Conservation (phyloP, 176 grass and related monocot genomes). For the Saccharum officinarum region DNA sequence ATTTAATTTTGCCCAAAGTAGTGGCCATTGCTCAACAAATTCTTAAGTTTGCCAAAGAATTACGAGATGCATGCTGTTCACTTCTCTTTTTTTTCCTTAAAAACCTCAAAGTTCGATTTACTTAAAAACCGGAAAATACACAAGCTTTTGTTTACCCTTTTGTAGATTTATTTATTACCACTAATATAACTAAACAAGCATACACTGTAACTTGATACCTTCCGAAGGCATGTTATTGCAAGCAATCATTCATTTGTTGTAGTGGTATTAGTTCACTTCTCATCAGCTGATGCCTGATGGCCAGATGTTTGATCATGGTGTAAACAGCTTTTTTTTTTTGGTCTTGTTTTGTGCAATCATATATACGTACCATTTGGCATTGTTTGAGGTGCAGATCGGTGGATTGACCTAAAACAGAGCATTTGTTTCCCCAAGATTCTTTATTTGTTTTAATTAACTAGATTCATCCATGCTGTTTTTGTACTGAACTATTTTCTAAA, state of each 20-base stretch:
- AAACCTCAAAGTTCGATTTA: not conserved
- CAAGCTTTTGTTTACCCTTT: not conserved
- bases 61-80: not conserved
- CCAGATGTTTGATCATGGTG: not conserved
- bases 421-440: not conserved
- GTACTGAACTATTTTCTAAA: not conserved
- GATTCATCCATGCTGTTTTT: not conserved
- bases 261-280: not conserved
- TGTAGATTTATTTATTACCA: not conserved
- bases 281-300: not conserved
- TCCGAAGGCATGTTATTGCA: not conserved
- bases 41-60: not conserved
- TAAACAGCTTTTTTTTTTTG: not conserved
- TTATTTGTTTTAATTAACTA: not conserved
- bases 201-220: not conserved
- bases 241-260: not conserved
- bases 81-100: not conserved
- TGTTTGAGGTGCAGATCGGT: not conserved
- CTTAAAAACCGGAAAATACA: not conserved
- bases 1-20: not conserved
- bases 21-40: not conserved
- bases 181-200: not conserved
- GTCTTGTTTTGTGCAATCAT: not conserved
- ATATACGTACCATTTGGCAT: not conserved
- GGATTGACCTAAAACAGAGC: not conserved